phyloP scores from a whole-genome alignment of 1,284 basidiomycete species.

The Marasmius sp. region DNA sequence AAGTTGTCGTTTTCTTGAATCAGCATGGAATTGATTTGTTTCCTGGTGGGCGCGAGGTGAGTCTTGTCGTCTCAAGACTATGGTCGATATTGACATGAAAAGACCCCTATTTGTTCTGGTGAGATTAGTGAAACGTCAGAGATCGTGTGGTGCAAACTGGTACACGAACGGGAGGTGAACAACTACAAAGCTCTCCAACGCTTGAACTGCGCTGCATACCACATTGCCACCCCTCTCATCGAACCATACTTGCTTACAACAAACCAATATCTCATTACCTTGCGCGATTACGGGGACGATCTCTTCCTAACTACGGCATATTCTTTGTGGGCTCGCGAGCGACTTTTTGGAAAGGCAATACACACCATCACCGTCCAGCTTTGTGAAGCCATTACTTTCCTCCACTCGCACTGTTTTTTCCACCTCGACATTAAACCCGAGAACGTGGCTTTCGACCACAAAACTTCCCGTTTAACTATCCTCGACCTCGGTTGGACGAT shows the following conservation, averaged over 20 bases:
- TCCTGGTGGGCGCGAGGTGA: not conserved
- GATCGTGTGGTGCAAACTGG: not conserved
- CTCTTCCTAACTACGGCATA: not conserved
- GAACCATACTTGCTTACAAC: not conserved
- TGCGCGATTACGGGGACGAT: too few species aligned
- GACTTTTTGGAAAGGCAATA: not conserved
- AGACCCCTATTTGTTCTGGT: not conserved
- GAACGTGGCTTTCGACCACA: not conserved
- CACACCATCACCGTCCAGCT: not conserved
- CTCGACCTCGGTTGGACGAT: not conserved
- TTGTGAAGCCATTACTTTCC: not conserved
- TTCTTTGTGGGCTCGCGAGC: not conserved
- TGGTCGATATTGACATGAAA: not conserved
- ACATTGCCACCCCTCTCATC: not conserved
- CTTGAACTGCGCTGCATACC: not conserved
- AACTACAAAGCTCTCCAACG: not conserved
- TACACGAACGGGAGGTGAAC: not conserved
- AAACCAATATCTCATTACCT: not conserved
- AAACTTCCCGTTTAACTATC: not conserved
- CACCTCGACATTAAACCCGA: not conserved
- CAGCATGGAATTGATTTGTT: not conserved
- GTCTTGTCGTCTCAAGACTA: not conserved
- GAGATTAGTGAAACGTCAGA: not conserved
- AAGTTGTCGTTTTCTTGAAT: not conserved
- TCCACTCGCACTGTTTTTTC: not conserved